Base-by-base conservation (phyloP, 2,329 filamentous ascomycete genomes). In the Coniochaeta sp. region DNA sequence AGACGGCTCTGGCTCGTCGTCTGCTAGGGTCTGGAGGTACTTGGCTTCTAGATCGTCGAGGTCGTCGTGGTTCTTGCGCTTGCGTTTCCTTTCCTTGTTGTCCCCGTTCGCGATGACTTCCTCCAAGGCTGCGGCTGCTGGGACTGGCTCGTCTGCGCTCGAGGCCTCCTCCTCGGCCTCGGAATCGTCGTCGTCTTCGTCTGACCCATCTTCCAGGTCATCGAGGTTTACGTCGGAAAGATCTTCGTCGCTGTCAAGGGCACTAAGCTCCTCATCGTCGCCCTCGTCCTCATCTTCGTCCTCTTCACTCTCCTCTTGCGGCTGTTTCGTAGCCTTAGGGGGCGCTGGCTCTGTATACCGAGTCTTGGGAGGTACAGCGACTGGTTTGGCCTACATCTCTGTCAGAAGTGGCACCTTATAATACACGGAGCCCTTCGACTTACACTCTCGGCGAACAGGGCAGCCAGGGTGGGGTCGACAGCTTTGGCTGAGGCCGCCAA, bases 361-460 rank as follows among this genome's bases (percentile, higher is more conserved):
- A 26, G 76, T 71, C 64, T 77, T 77, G 1, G 76, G 64, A 26
- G 78, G 77, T 11, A 74, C 71, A 62, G 78, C 74, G 1, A 82
- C 79, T 6, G 83, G 81, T 6, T 82, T 82, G 59, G 79, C 70
- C 82, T 86, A 60, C 16, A 43, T 3, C 3, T 19, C 5, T 6
- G 28, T 56, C 28, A 34, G n/a, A n/a, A n/a, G n/a, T n/a, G n/a
- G n/a, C n/a, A n/a, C n/a, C n/a, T n/a, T n/a, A n/a, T n/a, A n/a
- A n/a, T n/a, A n/a, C n/a, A n/a, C n/a, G n/a, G n/a, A n/a, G n/a
- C n/a, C n/a, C n/a, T n/a, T 31, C 54, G 62, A 81, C 87, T 77
- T 81, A 91, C 89, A 78, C 89, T 91, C 61, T 81, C 78, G 61
- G 87, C 81, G 75, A 92, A 92, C 43, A 92, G 80, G 63, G 87